Conservation (phyloP, 495 filamentous ascomycete genomes). For the Hypoxylon perforatum region DNA sequence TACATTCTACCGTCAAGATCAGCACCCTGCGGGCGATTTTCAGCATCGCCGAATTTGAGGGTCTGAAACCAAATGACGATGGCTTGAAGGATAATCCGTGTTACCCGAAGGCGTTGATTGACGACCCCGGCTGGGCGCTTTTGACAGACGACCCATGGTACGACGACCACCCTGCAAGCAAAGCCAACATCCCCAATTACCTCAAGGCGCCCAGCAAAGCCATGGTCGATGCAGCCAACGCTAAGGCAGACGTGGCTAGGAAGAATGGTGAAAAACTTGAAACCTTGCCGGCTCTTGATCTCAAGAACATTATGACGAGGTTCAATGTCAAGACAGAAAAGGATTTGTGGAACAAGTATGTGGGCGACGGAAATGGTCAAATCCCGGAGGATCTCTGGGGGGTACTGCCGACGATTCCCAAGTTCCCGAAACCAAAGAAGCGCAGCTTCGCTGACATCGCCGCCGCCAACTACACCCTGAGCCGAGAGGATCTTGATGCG, state of each 20-base stretch:
- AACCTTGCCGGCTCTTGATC: neutral
- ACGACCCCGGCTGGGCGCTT: constrained; percentile 4
- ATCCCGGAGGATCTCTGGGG: constrained; percentile 8
- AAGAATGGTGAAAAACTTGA: constrained; percentile 1
- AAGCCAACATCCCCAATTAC: neutral
- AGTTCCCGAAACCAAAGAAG: constrained; percentile 4
- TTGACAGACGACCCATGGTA: constrained; percentile 2
- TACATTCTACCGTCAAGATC: constrained; percentile 4
- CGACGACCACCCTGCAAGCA: constrained; percentile 2
- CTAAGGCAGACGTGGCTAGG: neutral
- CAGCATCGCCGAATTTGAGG: constrained; percentile 1
- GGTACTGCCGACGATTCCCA: neutral
- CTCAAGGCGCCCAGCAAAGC: constrained; percentile 2
- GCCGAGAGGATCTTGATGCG: neutral
- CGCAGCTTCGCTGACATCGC: neutral
- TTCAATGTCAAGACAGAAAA: neutral
- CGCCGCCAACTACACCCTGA: constrained; percentile 7
- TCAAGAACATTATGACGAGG: neutral
- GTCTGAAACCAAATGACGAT: constrained; percentile 1
- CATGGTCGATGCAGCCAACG: constrained; percentile 2
- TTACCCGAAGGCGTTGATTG: constrained; percentile 3
- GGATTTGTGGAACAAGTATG: neutral
- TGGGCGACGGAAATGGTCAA: neutral
- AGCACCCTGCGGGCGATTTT: constrained; percentile 2
- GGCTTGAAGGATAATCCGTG: constrained; percentile 3